These are phyloP conservation scores for Elsinoe arachidis DNA, from an alignment of 2,329 filamentous ascomycete genomes.

Conservation along the genomic window DNA sequence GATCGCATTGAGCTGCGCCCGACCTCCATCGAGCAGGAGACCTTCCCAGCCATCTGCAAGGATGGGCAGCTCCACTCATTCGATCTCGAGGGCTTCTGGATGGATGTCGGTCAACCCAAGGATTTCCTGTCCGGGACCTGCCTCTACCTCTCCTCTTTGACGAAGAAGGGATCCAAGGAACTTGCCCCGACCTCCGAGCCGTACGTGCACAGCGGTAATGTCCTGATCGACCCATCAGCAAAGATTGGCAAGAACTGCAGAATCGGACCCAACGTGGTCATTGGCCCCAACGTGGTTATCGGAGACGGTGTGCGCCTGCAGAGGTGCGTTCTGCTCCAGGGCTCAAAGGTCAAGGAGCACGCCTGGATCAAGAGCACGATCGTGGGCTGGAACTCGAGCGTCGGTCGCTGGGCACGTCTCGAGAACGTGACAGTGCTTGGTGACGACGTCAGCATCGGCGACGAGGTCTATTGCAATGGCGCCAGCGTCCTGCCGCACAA, in stretches of 20 bases:
- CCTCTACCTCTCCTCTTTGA: slow-evolving; percentile 85
- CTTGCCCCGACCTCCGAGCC: slow-evolving; percentile 65
- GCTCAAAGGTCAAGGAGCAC: slow-evolving; percentile 95
- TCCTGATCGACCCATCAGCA: slow-evolving; percentile 84
- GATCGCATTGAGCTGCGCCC: slow-evolving; percentile 89
- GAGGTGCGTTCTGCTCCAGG: slow-evolving; percentile 78
- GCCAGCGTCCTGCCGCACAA: slow-evolving; percentile 86
- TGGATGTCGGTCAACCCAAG: slow-evolving; percentile 98
- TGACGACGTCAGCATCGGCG: slow-evolving; percentile 94
- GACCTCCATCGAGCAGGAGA: slow-evolving; percentile 97
- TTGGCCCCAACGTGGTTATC: slow-evolving; percentile 84
- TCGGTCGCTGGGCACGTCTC: slow-evolving; percentile 89
- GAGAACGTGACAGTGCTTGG: slow-evolving; percentile 98
- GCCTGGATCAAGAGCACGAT: slow-evolving; percentile 99
- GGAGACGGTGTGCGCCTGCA: slow-evolving; percentile 92
- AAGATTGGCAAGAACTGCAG: slow-evolving; percentile 98
- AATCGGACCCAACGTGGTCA: slow-evolving; percentile 94
- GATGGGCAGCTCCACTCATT: slow-evolving; percentile 92
- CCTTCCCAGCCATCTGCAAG: slow-evolving; percentile 85
- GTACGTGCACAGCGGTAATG: slow-evolving; percentile 87
- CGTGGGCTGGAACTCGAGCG: slow-evolving; percentile 94
- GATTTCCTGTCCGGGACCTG: slow-evolving; percentile 96
- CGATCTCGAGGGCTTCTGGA: slow-evolving; percentile 97
- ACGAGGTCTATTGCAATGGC: slow-evolving; percentile 98
- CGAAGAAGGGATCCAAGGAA: slow-evolving; percentile 81